These are phyloP conservation scores for Nakazawaea pomicola DNA, from an alignment of 805 yeast species.

Conservation along the genomic window DNA sequence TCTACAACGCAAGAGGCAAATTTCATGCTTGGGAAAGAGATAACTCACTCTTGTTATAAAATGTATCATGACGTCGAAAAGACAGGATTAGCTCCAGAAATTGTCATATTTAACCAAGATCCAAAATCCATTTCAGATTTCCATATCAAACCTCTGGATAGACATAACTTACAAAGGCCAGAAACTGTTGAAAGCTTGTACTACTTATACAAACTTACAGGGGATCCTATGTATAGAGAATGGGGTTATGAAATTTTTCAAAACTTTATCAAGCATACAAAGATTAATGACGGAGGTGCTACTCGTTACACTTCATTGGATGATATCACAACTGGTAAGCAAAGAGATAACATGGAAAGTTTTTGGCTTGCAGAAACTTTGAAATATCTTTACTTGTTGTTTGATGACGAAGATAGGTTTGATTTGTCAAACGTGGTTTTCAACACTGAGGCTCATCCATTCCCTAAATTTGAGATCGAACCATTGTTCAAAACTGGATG, in stretches of 20 bases:
- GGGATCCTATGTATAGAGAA: conserved; percentile 73
- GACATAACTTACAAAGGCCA: conserved; percentile 86
- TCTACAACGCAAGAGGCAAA: conserved; percentile 53
- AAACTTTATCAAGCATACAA: conserved; percentile 58
- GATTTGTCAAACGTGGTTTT: conserved; percentile 70
- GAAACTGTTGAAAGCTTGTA: conserved; percentile 90
- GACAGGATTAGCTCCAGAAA: conserved; percentile 86
- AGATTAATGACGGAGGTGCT: conserved; percentile 43
- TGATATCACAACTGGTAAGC: conserved; percentile 55
- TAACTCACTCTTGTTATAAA: conserved; percentile 76
- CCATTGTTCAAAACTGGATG: conserved; percentile 58
- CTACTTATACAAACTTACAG: conserved; percentile 72
- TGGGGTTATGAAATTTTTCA: conserved; percentile 89
- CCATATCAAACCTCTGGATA: conserved; percentile 62
- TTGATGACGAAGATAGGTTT: conserved; percentile 49
- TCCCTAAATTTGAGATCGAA: conserved; percentile 62
- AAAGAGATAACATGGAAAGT: conserved; percentile 76
- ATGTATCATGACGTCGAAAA: conserved; percentile 68
- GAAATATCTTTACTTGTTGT: conserved; percentile 75
- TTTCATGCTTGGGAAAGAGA: conserved; percentile 63
- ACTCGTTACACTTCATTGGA: conserved; percentile 56
- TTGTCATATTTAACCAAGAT: conserved; percentile 73
- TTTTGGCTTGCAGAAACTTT: conserved; percentile 94
- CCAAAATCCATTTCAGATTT: conserved; percentile 46
- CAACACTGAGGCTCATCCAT: conserved; percentile 92